Base-by-base conservation (phyloP, 148 eudicot species). In the Chenopodium suecicum region DNA sequence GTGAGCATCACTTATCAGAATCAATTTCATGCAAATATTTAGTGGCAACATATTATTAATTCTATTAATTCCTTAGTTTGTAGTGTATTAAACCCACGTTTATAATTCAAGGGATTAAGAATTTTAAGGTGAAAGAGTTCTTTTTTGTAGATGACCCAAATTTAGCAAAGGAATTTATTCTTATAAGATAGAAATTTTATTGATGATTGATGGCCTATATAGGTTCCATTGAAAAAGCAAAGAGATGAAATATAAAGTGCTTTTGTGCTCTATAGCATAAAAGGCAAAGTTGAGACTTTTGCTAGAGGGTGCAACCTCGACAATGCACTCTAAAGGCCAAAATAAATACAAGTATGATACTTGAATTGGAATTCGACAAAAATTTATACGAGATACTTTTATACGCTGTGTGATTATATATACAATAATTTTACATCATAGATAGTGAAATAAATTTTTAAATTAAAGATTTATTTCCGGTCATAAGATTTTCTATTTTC, bases 211-310 rank as follows among this genome's bases (percentile, higher is more conserved):
- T 50, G 13, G 13, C 74, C 62, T 27, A 22, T 65, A n/a, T 31
- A 7, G 74, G 16, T 54, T 70, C 76, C 37, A 22, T 37, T 71
- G 17, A 58, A 20, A 80, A 80, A 80, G 77, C 27, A 80, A 80
- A 73, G 25, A 72, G 76, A 54, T 9, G 69, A 14, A 73, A 74
- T 60, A 62, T 8, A 72, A 80, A 80, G 69, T 70, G 37, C 75
- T 78, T 78, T 78, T 70, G 70, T 70, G 52, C 46, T 69, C 52
- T 69, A 54, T 56, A 48, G 20, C 80, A 82, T 56, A 76, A 77
- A 82, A 52, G 84, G 84, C 60, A 82, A 69, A 70, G 70, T 82
- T 82, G 1, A 75, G 75, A 23, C 34, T 34, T 25, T 54, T 70
- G 29, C 31, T 47, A 9, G 78, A 22, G 29, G 25, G 27, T 64